Evolutionary conservation across 1,139 yeast genomes (phyloP), one percentile per base, ranked within the genome.

Genomic region (Keqinozyma sinolaborantium): DNA sequence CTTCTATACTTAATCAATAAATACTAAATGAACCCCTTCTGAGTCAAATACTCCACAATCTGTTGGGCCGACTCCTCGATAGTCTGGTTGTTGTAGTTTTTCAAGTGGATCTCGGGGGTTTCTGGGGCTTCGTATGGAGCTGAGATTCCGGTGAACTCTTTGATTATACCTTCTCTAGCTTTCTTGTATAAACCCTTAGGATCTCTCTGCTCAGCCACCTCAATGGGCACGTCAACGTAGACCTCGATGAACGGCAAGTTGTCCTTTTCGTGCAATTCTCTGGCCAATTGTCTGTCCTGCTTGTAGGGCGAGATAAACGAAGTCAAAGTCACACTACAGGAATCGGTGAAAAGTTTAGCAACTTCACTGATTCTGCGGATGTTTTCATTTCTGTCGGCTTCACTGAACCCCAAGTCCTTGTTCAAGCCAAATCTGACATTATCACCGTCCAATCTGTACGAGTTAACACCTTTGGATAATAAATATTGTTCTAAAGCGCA

Each of bases 71-170:
- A 78, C 51, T 87, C 84, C 64, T 90, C 96, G 28, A 87, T 74
- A 18, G 84, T 62, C 36, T 71, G 66, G 48, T 80, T 73, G 31
- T 60, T 56, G 53, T 82, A 81, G 42, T 92, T 86, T 48, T 76
- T 77, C 53, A 90, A 65, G 53, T 83, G 92, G 42, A 90, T 70
- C 64, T 90, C 97, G 25, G 97, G 85, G 23, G 63, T 53, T 42
- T 74, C 82, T 30, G 97, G 97, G 2, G 85, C 94, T 67, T 90
- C 97, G 57, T 90, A 90, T 24, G 97, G 97, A 11, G 96, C 97
- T 45, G 90, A 81, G 40, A 90, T 82, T 35, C 97, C 97, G 14
- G 97, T 90, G 64, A 90, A 90, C 55, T 90, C 95, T 62, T 86
- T 86, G 57, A 90, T 90, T 41, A 83, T 69, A 20, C 97, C 97